Conservation (phyloP, 2,329 filamentous ascomycete genomes). For the Epichloe aotearoae region DNA sequence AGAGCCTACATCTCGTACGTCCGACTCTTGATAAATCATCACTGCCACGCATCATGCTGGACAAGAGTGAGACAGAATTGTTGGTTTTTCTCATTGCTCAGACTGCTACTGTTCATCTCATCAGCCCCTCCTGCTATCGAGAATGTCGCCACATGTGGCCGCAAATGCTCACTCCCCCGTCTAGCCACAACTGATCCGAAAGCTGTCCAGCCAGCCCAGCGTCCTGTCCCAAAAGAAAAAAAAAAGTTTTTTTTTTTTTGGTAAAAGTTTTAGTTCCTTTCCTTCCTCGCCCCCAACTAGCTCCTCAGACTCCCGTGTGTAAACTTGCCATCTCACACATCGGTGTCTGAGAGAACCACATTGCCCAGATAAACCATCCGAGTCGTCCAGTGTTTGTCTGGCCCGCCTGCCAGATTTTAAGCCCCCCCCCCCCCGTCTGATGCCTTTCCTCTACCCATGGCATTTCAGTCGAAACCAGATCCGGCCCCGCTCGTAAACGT, state of each 20-base stretch:
- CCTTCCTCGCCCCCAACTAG: constrained; percentile 6
- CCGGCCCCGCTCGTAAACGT: constrained; percentile 11
- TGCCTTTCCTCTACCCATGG: neutral
- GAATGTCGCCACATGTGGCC: neutral
- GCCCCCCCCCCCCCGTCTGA: neutral
- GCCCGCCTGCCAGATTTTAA: neutral
- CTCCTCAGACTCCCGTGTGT: constrained; percentile 1
- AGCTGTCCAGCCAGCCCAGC: constrained; percentile 6
- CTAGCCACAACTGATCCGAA: constrained; percentile 4
- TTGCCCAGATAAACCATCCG: neutral
- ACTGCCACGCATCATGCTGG: neutral
- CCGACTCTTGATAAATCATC: no score
- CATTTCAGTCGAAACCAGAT: neutral
- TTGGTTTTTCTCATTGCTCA: neutral
- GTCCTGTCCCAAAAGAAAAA: constrained; percentile 13
- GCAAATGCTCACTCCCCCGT: neutral
- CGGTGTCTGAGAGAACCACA: neutral
- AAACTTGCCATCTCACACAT: constrained; percentile 1
- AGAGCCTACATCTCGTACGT: no score
- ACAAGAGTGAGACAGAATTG: constrained; percentile 2
- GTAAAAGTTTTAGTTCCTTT: constrained; percentile 15
- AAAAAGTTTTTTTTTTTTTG: constrained; percentile 12
- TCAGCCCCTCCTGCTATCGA: neutral
- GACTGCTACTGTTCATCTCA: constrained; percentile 3
- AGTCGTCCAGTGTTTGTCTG: neutral